phyloP scores from a whole-genome alignment of 73 alveolate species.

The Paramecium biaurelia region DNA sequence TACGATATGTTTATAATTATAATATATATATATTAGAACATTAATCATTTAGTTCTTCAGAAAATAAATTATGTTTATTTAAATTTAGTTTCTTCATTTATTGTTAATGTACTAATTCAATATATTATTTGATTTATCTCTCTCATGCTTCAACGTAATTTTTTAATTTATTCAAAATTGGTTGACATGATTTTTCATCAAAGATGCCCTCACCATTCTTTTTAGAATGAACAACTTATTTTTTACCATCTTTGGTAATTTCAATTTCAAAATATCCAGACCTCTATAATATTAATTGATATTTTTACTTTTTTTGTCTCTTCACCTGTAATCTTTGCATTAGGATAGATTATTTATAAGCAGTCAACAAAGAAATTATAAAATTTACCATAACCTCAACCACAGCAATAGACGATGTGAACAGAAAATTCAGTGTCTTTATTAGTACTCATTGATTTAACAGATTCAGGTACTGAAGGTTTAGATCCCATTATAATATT shows the following conservation, averaged over 20 bases:
- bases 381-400: background rate
- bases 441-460: background rate
- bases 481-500: slow-evolving; percentile 12
- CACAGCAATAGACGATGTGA: background rate
- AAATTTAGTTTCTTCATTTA: background rate
- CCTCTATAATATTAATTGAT: background rate
- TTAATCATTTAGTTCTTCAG: background rate
- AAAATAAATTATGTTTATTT: background rate
- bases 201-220: background rate
- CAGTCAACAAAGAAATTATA: background rate
- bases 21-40: background rate
- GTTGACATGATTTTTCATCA: background rate
- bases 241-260: background rate
- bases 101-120: background rate
- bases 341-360: background rate
- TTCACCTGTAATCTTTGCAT: background rate
- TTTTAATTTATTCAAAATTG: background rate
- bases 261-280: background rate
- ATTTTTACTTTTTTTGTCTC: background rate
- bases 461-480: slow-evolving; percentile 23
- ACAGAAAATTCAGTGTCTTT: background rate
- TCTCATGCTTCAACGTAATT: background rate
- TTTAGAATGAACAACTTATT: background rate
- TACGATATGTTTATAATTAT: background rate
- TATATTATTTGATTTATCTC: background rate